These are phyloP conservation scores for Intubia oerlemansii DNA, from an alignment of 2,329 filamentous ascomycete genomes.

Conservation along the genomic window DNA sequence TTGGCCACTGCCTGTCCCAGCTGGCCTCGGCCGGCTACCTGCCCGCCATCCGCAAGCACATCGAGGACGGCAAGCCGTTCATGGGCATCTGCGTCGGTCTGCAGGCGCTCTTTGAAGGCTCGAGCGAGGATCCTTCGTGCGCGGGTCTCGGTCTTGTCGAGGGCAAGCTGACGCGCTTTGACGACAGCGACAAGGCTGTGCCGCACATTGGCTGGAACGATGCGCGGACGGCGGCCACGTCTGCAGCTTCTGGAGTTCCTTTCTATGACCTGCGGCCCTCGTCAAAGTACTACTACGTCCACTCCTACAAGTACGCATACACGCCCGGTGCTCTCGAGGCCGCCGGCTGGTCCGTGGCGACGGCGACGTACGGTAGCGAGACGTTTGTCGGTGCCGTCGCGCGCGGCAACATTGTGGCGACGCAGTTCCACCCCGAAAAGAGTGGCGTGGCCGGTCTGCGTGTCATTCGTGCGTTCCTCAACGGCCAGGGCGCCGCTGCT, in stretches of 20 bases:
- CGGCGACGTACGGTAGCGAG: slow-evolving; percentile 68
- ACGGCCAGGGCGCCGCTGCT: slow-evolving; percentile 38
- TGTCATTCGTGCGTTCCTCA: slow-evolving; percentile 67
- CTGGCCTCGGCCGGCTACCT: slow-evolving; percentile 66
- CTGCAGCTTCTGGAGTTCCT: too few species aligned
- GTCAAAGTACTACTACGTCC: slow-evolving; percentile 98
- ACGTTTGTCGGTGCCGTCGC: slow-evolving; percentile 83
- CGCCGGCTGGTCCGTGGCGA: slow-evolving; percentile 82
- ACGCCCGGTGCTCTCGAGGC: slow-evolving; percentile 49
- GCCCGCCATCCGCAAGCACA: slow-evolving; percentile 63
- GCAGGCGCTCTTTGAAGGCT: slow-evolving; percentile 75
- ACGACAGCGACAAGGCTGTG: slow-evolving; percentile 64
- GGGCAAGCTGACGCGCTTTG: slow-evolving; percentile 51
- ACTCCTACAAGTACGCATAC: slow-evolving; percentile 79
- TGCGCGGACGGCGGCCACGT: slow-evolving; percentile 24
- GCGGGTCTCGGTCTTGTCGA: slow-evolving; percentile 59
- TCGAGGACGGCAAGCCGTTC: slow-evolving; percentile 82
- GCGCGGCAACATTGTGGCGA: slow-evolving; percentile 67
- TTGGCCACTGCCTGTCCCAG: slow-evolving; percentile 83
- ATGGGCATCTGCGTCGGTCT: slow-evolving; percentile 95
- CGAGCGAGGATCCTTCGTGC: slow-evolving; percentile 52
- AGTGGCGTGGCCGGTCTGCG: slow-evolving; percentile 75
- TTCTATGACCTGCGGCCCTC: slow-evolving; percentile 61
- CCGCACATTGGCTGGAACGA: slow-evolving; percentile 99
- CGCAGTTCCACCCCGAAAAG: slow-evolving; percentile 97